Percentiles rank a stretch among this genome's conserved stretches.
Evolutionary conservation across 257 asterid genomes (phyloP).

Genomic region (Solanum ahanhuiri): DNA sequence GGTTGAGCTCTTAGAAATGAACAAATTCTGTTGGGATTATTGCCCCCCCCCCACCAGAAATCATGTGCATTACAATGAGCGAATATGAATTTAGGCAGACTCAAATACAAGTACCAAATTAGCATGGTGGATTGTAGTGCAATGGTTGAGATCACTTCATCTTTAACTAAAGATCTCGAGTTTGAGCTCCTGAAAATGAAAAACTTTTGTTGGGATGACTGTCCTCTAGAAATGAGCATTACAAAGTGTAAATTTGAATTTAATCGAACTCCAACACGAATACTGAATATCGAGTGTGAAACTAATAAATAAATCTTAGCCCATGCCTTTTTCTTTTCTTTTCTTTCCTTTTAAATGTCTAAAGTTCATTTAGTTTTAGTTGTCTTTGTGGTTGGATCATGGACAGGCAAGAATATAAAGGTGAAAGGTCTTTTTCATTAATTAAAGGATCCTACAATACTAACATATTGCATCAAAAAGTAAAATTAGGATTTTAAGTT

Average conservation of each 20-base stretch:
- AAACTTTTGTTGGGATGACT: not conserved
- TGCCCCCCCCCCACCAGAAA: not conserved
- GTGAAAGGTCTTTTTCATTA: not conserved
- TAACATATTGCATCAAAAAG: not conserved
- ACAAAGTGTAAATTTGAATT: not conserved
- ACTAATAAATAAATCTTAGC: not conserved
- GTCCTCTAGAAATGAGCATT: not conserved
- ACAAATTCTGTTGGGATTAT: not conserved
- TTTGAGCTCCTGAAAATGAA: not conserved
- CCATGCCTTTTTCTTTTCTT: not conserved
- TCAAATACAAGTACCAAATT: not conserved
- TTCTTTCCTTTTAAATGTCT: not conserved
- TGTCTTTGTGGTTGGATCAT: not conserved
- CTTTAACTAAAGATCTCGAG: not conserved
- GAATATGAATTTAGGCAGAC: not conserved
- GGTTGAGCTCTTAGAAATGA: not conserved
- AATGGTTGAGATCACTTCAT: not conserved
- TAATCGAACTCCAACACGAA: rapidly evolving
- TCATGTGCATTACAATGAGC: not conserved
- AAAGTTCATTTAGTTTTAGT: not conserved
- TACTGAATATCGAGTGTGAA: not conserved
- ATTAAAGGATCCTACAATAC: not conserved
- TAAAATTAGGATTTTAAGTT: not conserved
- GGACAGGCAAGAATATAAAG: not conserved
- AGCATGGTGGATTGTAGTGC: not conserved